Percentiles rank a stretch among this genome's conserved stretches.
These are phyloP conservation scores for Umbelopsis vinacea DNA, from an alignment of 192 early-diverging fungal species.

Conservation along the genomic window DNA sequence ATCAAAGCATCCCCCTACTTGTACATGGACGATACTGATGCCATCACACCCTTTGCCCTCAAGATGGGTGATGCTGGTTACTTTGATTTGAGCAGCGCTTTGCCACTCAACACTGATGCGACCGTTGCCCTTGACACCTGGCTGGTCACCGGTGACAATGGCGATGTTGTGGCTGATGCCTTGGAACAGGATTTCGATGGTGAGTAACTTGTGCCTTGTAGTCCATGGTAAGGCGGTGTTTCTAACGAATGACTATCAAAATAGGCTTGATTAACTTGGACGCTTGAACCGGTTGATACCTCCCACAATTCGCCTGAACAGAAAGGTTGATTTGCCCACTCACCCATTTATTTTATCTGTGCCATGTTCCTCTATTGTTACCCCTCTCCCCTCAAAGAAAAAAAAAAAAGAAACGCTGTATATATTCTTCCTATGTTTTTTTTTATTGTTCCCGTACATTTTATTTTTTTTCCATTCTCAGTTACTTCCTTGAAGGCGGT, in stretches of 20 bases:
- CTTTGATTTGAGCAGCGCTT: slow-evolving; percentile 2
- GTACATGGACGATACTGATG: slow-evolving; percentile 10
- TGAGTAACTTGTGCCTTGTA: background rate
- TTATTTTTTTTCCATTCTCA: background rate
- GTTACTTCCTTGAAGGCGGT: background rate
- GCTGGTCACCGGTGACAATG: slow-evolving; percentile 16
- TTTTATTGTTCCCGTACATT: background rate
- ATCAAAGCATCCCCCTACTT: slow-evolving; percentile 13
- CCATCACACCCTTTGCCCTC: background rate
- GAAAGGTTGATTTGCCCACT: background rate
- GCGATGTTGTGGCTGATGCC: background rate
- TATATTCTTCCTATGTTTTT: background rate
- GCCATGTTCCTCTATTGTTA: background rate
- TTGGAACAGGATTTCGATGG: slow-evolving; percentile 21
- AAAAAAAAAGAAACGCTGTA: slow-evolving; percentile 1
- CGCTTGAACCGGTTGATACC: background rate
- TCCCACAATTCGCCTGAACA: background rate
- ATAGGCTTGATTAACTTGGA: slow-evolving; percentile 16
- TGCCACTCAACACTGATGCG: background rate
- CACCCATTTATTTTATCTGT: background rate
- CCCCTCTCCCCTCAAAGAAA: background rate
- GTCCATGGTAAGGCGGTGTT: too few relatives aligned
- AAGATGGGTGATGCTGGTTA: slow-evolving; percentile 20
- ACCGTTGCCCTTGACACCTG: slow-evolving; percentile 3
- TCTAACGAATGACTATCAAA: background rate